Conservation (phyloP, 2,329 filamentous ascomycete species). For the Alternaria sp. region DNA sequence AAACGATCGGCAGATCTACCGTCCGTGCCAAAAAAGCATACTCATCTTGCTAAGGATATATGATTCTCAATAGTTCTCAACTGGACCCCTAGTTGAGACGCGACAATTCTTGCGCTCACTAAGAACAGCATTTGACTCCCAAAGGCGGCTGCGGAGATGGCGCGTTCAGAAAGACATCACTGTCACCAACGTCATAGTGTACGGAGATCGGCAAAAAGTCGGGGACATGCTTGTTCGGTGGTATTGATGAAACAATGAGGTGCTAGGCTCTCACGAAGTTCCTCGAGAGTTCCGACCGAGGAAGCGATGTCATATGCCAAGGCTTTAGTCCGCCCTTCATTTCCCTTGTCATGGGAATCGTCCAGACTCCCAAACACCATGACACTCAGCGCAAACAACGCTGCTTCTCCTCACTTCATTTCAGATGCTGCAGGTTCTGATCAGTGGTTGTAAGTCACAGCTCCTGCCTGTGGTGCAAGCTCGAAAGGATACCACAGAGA, state of each 20-base stretch:
- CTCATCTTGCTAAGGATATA: neutral
- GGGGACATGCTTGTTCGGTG: slow-evolving; percentile 1
- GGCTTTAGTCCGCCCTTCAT: slow-evolving; percentile 14
- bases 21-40: neutral
- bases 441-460: neutral
- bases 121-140: neutral
- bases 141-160: too few species aligned
- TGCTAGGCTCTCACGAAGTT: neutral
- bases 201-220: neutral
- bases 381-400: neutral
- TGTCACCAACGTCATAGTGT: neutral
- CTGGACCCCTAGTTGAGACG: neutral
- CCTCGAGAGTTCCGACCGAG: neutral
- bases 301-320: slow-evolving; percentile 7
- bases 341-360: neutral
- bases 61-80: neutral
- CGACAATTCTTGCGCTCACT: neutral
- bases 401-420: neutral
- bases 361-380: neutral
- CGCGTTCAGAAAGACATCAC: neutral
- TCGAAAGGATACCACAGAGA: neutral
- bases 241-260: slow-evolving; percentile 13
- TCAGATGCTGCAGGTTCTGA: neutral
- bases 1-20: slow-evolving; percentile 13
- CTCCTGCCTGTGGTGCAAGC: neutral